Percentiles rank a stretch among this genome's conserved stretches.
phyloP scores from a whole-genome alignment of 1,284 basidiomycete species.

The Apiotrichum akiyoshidainum region DNA sequence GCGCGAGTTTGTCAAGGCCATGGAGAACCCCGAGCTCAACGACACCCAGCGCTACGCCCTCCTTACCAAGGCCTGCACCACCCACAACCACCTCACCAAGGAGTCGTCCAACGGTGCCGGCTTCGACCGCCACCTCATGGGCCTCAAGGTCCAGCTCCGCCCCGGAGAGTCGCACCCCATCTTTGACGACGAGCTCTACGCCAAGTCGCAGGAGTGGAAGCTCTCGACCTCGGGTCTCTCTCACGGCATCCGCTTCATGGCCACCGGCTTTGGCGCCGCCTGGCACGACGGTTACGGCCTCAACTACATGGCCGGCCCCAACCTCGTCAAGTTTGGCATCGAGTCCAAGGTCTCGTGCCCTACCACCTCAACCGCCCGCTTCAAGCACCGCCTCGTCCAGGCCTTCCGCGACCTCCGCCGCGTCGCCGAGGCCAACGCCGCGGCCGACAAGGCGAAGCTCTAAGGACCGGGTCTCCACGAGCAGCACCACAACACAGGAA shows the following conservation, averaged over 20 bases:
- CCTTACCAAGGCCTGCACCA: slow-evolving; percentile 66
- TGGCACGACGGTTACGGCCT: slow-evolving; percentile 87
- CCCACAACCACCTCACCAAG: slow-evolving; percentile 72
- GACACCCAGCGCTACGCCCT: slow-evolving; percentile 55
- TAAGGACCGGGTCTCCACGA: slow-evolving; percentile 4
- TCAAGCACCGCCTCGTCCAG: slow-evolving; percentile 66
- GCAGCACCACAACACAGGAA: no score
- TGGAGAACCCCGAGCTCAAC: slow-evolving; percentile 57
- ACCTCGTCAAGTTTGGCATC: slow-evolving; percentile 88
- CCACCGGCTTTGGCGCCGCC: slow-evolving; percentile 81
- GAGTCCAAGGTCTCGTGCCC: slow-evolving; percentile 78
- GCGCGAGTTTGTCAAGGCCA: slow-evolving; percentile 72
- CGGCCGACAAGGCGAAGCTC: slow-evolving; percentile 30
- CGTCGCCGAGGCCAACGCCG: slow-evolving; percentile 53
- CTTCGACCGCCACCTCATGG: slow-evolving; percentile 88
- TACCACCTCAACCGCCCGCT: slow-evolving; percentile 67
- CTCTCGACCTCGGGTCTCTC: slow-evolving; percentile 88
- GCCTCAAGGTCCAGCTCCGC: slow-evolving; percentile 67
- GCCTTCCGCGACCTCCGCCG: slow-evolving; percentile 70
- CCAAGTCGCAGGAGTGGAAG: slow-evolving; percentile 78
- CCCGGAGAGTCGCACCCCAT: slow-evolving; percentile 54
- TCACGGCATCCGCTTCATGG: slow-evolving; percentile 80
- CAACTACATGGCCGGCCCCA: slow-evolving; percentile 80
- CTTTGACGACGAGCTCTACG: slow-evolving; percentile 77
- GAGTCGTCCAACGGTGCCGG: slow-evolving; percentile 79